Percentiles rank a stretch among this genome's conserved stretches.
These are phyloP conservation scores for Parastagonospora nodorum DNA, from an alignment of 2,329 filamentous ascomycete species.

Conservation along the genomic window DNA sequence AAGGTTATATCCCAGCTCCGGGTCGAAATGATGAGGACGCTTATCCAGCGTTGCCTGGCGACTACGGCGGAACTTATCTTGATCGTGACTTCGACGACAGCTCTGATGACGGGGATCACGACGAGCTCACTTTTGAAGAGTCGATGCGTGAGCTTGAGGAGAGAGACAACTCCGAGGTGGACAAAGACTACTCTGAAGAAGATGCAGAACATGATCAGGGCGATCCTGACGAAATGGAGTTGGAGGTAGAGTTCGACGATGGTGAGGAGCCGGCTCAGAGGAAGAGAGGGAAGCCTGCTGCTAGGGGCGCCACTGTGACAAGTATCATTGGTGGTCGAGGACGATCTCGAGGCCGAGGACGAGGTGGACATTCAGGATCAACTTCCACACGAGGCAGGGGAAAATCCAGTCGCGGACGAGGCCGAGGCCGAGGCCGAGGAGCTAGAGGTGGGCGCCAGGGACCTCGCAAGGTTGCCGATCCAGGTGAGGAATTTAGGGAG, in stretches of 20 bases:
- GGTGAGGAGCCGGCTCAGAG: conserved; percentile 24
- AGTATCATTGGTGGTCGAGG: conserved; percentile 21
- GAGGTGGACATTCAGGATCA: not conserved
- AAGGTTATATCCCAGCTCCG: conserved; percentile 47
- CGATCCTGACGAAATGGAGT: conserved; percentile 39
- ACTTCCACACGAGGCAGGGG: too few species aligned
- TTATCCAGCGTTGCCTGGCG: conserved; percentile 25
- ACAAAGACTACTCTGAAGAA: conserved; percentile 43
- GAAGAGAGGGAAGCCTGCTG: conserved; percentile 19
- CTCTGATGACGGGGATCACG: conserved; percentile 34
- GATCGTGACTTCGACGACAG: conserved; percentile 25
- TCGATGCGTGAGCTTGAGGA: conserved; percentile 32
- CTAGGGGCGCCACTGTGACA: conserved; percentile 5
- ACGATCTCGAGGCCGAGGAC: not conserved
- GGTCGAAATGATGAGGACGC: conserved; percentile 42
- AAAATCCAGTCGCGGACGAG: conserved; percentile 7
- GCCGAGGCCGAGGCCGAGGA: conserved; percentile 27
- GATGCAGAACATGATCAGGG: conserved; percentile 39
- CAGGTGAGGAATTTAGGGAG: conserved; percentile 72
- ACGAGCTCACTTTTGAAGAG: conserved; percentile 36
- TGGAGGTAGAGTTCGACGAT: conserved; percentile 36
- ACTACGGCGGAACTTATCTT: conserved; percentile 25
- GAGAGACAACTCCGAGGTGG: conserved; percentile 37
- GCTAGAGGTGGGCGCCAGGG: conserved; percentile 42
- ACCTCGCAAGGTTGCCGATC: conserved; percentile 65